Base-by-base conservation (phyloP, 2,329 filamentous ascomycete species). In the Tolypocladium nubicola region DNA sequence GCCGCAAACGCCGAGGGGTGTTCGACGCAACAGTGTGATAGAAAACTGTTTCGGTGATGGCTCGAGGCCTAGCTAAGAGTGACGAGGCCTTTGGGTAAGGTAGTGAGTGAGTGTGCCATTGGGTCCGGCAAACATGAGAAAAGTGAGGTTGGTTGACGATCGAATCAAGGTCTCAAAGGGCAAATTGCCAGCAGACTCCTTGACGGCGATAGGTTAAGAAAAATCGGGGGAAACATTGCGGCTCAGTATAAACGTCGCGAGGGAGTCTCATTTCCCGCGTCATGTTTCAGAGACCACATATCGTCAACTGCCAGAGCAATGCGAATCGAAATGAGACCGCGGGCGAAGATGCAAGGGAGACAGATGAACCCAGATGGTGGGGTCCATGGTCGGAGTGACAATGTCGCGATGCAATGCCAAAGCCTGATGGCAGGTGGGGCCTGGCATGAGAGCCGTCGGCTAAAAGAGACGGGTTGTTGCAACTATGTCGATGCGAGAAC, bases 201-300 rank as follows among this genome's bases (percentile, higher is more conserved):
- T 16, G 52, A 35, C 37, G 39, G 39, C 11, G 40, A 26, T 4
- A 6, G 33, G 11, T 21, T 19, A 13, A n/a, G 53, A 33, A 55
- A 43, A 47, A 47, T 35, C 21, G 30, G 47, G 47, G 26, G 11
- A 33, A 47, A 55, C 10, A 30, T 30, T 30, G 33, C 26, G 30
- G 7, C 8, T 33, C 23, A 30, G 21, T 33, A 16, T 21, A 23
- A 41, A n/a, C 9, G 37, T 54, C 54, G 33, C 54, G 35, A 56
- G 37, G 47, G 11, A 23, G 23, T 19, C 19, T 33, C 38, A 10
- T 47, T 50, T 64, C 63, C 62, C 55, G 56, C 57, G 62, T 63
- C 63, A 59, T 60, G 61, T 61, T 61, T 65, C 60, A 63, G 41
- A 61, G 61, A 60, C 55, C 58, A 54, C 59, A 58, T 35, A 55